phyloP scores from a whole-genome alignment of 2,329 filamentous ascomycete genomes.

The Beauveria asiatica region DNA sequence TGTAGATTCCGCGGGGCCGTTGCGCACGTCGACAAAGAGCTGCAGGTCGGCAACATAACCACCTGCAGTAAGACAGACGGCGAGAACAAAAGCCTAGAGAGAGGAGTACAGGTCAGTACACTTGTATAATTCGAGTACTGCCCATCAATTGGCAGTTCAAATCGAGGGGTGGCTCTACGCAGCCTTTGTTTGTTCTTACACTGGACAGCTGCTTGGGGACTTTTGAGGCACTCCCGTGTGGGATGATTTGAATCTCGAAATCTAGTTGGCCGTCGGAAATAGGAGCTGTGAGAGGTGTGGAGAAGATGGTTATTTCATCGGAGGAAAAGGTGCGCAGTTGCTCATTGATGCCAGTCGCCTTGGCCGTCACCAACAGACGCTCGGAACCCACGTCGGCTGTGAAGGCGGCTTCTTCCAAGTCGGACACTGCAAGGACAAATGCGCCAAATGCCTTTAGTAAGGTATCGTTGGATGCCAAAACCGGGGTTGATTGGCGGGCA shows the following conservation, averaged over 20 bases:
- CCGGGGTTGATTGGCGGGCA: not conserved
- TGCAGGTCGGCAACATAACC: constrained; percentile 2
- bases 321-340: not conserved
- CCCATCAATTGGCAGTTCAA: too few species aligned
- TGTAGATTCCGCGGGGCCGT: constrained; percentile 3
- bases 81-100: constrained; percentile 1
- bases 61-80: not conserved
- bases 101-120: not conserved
- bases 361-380: constrained; percentile 7
- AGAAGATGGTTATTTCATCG: not conserved
- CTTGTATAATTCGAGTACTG: not conserved
- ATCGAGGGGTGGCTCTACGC: not conserved
- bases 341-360: constrained; percentile 3
- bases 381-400: constrained; percentile 7
- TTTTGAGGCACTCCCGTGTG: not conserved
- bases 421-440: constrained; percentile 5
- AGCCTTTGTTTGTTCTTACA: constrained; percentile 3
- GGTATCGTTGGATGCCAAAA: not conserved
- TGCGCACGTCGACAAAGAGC: constrained; percentile 8
- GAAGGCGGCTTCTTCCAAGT: constrained; percentile 6
- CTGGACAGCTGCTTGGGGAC: constrained; percentile 6
- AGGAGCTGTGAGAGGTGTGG: not conserved
- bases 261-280: not conserved
- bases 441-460: constrained; percentile 3
- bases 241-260: constrained; percentile 6